A percentile compares a stretch with the other conserved stretches of the same genome.
Evolutionary conservation across 306 rosid genomes (phyloP).

Genomic region (Carpinus fangiana): DNA sequence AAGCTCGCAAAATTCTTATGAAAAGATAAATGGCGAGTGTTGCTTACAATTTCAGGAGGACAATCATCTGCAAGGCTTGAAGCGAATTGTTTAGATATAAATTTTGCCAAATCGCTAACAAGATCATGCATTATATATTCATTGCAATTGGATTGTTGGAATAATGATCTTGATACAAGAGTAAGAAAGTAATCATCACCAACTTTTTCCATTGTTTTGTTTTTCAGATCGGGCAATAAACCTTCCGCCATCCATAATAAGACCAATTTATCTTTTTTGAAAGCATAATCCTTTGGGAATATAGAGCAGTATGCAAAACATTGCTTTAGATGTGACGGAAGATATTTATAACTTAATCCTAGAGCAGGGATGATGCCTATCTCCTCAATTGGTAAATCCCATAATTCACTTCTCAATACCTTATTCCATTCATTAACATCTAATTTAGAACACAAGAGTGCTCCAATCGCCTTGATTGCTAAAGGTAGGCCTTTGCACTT

Average conservation of each 20-base stretch:
- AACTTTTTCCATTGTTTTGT: conserved; percentile 1
- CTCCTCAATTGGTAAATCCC: neutral
- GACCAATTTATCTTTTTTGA: conserved; percentile 8
- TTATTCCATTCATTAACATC: neutral
- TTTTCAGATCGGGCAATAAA: neutral
- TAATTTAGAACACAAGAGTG: neutral
- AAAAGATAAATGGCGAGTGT: too few species aligned
- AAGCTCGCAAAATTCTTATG: too few species aligned
- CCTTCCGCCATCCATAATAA: conserved; percentile 27
- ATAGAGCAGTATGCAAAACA: conserved; percentile 24
- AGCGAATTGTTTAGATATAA: too few species aligned
- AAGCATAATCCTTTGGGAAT: conserved; percentile 6
- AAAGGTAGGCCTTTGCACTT: conserved; percentile 25
- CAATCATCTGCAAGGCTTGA: too few species aligned
- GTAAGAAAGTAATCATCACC: conserved; percentile 17
- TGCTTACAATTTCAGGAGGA: too few species aligned
- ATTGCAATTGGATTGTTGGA: neutral
- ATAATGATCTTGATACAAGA: conserved; percentile 21
- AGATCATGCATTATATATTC: too few species aligned
- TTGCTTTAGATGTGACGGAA: neutral
- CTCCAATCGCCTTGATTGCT: conserved; percentile 24
- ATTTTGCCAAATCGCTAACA: too few species aligned
- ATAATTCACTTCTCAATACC: conserved; percentile 11
- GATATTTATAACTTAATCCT: conserved; percentile 13
- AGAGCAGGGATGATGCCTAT: conserved; percentile 6